Percentiles rank a stretch among this genome's conserved stretches.
Evolutionary conservation across 2,329 filamentous ascomycete genomes (phyloP).

Genomic region (Calonectria montana): DNA sequence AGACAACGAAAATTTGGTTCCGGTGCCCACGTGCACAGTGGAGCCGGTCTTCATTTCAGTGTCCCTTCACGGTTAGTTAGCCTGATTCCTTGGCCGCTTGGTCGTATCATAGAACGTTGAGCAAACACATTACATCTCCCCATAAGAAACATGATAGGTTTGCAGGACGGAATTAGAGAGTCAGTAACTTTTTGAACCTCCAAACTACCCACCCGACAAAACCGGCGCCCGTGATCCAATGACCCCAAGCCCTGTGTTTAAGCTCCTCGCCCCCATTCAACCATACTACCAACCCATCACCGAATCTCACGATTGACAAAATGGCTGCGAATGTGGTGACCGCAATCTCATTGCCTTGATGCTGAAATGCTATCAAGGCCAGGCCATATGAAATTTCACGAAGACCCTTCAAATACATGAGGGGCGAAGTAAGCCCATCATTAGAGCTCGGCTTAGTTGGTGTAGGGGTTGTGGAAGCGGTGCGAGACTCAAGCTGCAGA

Average conservation of each 20-base stretch:
- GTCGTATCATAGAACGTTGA: neutral
- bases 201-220: conserved; percentile 43
- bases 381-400: conserved; percentile 49
- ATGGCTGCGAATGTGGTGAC: conserved; percentile 45
- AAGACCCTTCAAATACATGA: conserved; percentile 50
- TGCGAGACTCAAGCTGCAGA: conserved; percentile 33
- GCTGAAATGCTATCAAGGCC: conserved; percentile 42
- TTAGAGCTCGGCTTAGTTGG: neutral
- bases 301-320: conserved; percentile 45
- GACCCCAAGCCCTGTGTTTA: conserved; percentile 37
- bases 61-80: too few relatives aligned
- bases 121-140: too few relatives aligned
- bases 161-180: too few relatives aligned
- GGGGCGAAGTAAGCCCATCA: conserved; percentile 38
- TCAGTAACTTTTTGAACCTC: conserved; percentile 25
- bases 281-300: conserved; percentile 49
- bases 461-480: neutral
- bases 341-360: conserved; percentile 42
- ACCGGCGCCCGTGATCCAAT: conserved; percentile 41
- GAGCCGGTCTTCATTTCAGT: neutral
- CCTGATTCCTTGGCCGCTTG: neutral
- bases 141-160: too few relatives aligned
- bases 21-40: neutral
- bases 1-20: neutral
- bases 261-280: conserved; percentile 40